Base-by-base conservation (phyloP, 495 filamentous ascomycete species). In the Talaromyces liani region DNA sequence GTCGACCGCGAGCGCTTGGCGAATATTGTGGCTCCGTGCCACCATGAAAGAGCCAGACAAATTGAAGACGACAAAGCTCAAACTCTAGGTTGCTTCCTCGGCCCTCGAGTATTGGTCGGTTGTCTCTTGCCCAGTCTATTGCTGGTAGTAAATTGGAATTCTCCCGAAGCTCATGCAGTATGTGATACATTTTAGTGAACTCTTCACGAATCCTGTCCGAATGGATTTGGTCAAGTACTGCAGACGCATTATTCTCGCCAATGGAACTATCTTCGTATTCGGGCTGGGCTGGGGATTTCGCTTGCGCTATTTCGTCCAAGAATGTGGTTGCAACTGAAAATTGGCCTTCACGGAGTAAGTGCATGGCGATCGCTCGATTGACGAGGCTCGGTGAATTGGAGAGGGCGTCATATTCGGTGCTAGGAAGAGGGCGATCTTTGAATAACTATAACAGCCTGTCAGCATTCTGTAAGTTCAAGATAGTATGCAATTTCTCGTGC, bases 331-430 rank as follows among this genome's bases (percentile, higher is more conserved):
- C 93, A 1, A 97, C 93, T 16, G 75, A 79, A 72, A 98, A 98
- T 71, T 96, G 89, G 39, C 94, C 94, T 78, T 98, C 95, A 24
- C 94, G 87, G 18, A 98, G 83, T 14, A 98, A 80, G 72, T 98
- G 94, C 92, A 98, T 97, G 3, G 90, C 91, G 62, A 98, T 94
- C 22, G 94, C 94, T 24, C 92, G 82, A 72, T 98, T 93, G 68
- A 97, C 90, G 9, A 96, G 82, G 39, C 82, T 75, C 5, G 87
- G 79, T 64, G 95, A 87, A 25, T 87, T 82, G 5, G 85, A 86
- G 67, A 97, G 84, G n/a, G 85, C 88, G 72, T 96, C 92, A 70
- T 91, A 87, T 49, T 92, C 90, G 55, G 86, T 87, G 31, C 75
- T 80, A 0, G 92, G 91, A 3, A 96, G 79, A 7, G 88, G 82